These are phyloP conservation scores for Puya raimondii DNA, from an alignment of 176 grass and related monocot genomes.

Conservation along the genomic window DNA sequence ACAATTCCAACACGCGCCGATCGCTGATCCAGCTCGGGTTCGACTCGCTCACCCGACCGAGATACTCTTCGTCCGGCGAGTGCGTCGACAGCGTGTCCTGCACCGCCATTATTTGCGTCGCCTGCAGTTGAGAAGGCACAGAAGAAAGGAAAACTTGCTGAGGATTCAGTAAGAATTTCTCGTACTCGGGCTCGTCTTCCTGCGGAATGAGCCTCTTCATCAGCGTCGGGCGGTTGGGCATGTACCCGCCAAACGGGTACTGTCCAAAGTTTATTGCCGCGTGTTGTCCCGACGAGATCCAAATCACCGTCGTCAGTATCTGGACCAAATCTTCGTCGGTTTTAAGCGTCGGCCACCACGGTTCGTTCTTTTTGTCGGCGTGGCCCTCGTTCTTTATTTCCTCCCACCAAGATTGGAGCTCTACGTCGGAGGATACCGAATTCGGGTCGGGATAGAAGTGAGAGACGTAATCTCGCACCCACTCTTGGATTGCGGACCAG, in stretches of 20 bases:
- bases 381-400: constrained; percentile 63
- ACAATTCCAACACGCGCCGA: constrained; percentile 6
- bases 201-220: constrained; percentile 40
- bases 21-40: constrained; percentile 27
- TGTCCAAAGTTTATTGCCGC: constrained; percentile 72
- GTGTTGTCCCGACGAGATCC: constrained; percentile 56
- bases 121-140: constrained; percentile 44
- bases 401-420: constrained; percentile 58
- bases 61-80: constrained; percentile 55
- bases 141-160: constrained; percentile 20
- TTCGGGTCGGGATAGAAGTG: constrained; percentile 23
- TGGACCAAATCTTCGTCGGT: constrained; percentile 24
- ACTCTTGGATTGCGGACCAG: constrained; percentile 42
- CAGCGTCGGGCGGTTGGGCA: constrained; percentile 59
- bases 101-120: constrained; percentile 16
- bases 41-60: constrained; percentile 23
- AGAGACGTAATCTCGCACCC: constrained; percentile 31
- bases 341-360: constrained; percentile 55
- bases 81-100: constrained; percentile 42
- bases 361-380: constrained; percentile 41
- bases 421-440: constrained; percentile 24
- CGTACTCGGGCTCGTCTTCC: constrained; percentile 6
- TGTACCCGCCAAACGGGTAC: constrained; percentile 52
- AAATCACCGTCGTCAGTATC: constrained; percentile 48
- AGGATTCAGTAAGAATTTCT: constrained; percentile 24